Percentiles rank a stretch among this genome's conserved stretches.
phyloP scores from a whole-genome alignment of 352 stramenopile species.

The Phytopythium aichiense region DNA sequence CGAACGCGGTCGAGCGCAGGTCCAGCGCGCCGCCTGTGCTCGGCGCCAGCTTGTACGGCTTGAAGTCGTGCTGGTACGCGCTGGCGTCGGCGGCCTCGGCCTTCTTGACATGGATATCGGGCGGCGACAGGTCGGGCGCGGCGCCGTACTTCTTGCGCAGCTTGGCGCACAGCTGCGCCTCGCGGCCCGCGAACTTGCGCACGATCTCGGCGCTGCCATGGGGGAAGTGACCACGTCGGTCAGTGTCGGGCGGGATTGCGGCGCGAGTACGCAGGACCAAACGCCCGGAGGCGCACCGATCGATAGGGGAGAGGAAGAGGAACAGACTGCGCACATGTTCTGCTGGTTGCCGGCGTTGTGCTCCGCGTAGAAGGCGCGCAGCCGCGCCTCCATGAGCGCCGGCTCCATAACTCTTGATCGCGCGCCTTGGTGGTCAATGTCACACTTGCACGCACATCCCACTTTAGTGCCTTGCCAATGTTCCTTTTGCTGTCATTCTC shows the following conservation, averaged over 20 bases:
- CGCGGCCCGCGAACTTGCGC: constrained; percentile 56
- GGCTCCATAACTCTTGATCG: constrained; percentile 16
- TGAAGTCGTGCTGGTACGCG: constrained; percentile 38
- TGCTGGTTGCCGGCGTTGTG: constrained; percentile 73
- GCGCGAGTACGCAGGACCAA: not conserved
- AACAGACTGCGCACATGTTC: constrained; percentile 57
- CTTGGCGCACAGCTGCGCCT: constrained; percentile 60
- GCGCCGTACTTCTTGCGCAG: constrained; percentile 78
- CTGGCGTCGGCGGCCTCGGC: not conserved
- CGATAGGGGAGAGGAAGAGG: not conserved
- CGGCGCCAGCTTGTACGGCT: constrained; percentile 14
- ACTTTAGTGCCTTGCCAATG: no score
- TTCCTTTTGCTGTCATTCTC: no score
- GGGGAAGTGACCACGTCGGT: not conserved
- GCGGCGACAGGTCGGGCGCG: constrained; percentile 28
- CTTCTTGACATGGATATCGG: not conserved
- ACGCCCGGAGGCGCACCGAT: not conserved
- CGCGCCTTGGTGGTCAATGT: not conserved
- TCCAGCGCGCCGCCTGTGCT: constrained; percentile 29
- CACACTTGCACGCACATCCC: not conserved
- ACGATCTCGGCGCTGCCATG: constrained; percentile 57
- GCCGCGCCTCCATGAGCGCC: constrained; percentile 34
- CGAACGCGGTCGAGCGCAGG: constrained; percentile 46
- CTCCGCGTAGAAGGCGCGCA: constrained; percentile 69
- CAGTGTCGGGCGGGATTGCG: not conserved